phyloP scores from a whole-genome alignment of 2,329 filamentous ascomycete genomes.

The Bipolaris bicolor region DNA sequence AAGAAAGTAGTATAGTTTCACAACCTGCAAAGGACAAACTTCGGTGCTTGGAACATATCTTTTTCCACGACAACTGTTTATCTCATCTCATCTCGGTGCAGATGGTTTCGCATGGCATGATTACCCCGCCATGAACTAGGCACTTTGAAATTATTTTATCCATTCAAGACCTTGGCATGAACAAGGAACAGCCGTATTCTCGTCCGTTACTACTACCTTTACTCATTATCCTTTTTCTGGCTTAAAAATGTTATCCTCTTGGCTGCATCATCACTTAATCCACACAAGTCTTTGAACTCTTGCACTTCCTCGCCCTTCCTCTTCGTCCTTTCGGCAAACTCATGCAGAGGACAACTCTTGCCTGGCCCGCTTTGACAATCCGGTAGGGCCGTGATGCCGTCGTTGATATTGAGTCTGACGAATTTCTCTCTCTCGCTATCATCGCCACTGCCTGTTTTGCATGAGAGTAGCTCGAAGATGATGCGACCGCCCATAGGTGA shows the following conservation, averaged over 20 bases:
- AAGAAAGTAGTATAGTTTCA: too few species aligned
- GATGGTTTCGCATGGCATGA: too few species aligned
- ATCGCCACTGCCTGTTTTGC: slow-evolving; percentile 3
- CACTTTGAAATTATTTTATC: too few species aligned
- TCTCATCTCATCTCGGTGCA: too few species aligned
- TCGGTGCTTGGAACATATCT: too few species aligned
- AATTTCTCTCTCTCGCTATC: slow-evolving; percentile 34
- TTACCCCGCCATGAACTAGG: too few species aligned
- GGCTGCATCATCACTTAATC: slow-evolving; percentile 50
- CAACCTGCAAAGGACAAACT: too few species aligned
- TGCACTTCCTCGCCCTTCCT: slow-evolving; percentile 53
- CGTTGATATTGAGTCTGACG: slow-evolving; percentile 64
- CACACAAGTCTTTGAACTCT: slow-evolving; percentile 58
- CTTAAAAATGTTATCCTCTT: slow-evolving; percentile 58
- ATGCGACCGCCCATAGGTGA: slow-evolving; percentile 64
- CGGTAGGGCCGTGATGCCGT: slow-evolving; percentile 59
- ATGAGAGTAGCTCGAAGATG: slow-evolving; percentile 61
- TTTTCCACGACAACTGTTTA: too few species aligned
- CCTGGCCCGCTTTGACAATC: slow-evolving; percentile 57
- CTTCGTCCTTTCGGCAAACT: slow-evolving; percentile 53
- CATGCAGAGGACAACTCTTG: slow-evolving; percentile 54
- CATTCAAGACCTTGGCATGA: background rate
- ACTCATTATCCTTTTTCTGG: slow-evolving; percentile 39
- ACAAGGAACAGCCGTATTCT: too few species aligned
- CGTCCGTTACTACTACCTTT: background rate